Conservation (phyloP, 441 rosid species). For the Codiaeum variegatum region DNA sequence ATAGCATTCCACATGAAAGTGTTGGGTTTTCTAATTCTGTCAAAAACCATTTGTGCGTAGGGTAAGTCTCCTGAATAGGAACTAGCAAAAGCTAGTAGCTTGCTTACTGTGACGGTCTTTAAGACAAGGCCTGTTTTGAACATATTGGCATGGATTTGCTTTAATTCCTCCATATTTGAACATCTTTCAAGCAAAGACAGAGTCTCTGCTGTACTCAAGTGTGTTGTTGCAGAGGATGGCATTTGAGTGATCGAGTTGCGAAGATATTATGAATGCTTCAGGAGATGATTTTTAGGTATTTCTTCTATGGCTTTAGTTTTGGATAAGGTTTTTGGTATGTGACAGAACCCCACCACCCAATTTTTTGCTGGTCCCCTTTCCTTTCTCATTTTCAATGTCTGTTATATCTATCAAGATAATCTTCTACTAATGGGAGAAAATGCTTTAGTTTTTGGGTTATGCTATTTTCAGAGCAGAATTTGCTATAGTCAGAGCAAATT, state of each 20-base stretch:
- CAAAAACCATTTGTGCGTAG: conserved; percentile 45
- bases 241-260: background rate
- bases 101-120: conserved; percentile 41
- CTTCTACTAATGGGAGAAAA: background rate
- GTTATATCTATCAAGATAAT: background rate
- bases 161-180: conserved; percentile 40
- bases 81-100: conserved; percentile 42
- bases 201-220: conserved; percentile 24
- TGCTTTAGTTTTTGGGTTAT: background rate
- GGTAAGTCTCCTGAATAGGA: conserved; percentile 40
- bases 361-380: background rate
- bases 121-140: conserved; percentile 38
- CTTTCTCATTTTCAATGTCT: background rate
- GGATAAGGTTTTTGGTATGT: conserved; percentile 1
- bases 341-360: background rate
- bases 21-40: conserved; percentile 35
- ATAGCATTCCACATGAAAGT: conserved; percentile 61
- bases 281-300: background rate
- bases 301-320: background rate
- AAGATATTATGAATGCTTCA: background rate
- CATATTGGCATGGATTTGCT: conserved; percentile 45
- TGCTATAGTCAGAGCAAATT: too few species aligned
- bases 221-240: conserved; percentile 21
- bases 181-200: conserved; percentile 45
- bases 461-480: too few species aligned